Evolutionary conservation across 2,329 filamentous ascomycete genomes (phyloP).

Genomic region (Hypoxylon sp.): DNA sequence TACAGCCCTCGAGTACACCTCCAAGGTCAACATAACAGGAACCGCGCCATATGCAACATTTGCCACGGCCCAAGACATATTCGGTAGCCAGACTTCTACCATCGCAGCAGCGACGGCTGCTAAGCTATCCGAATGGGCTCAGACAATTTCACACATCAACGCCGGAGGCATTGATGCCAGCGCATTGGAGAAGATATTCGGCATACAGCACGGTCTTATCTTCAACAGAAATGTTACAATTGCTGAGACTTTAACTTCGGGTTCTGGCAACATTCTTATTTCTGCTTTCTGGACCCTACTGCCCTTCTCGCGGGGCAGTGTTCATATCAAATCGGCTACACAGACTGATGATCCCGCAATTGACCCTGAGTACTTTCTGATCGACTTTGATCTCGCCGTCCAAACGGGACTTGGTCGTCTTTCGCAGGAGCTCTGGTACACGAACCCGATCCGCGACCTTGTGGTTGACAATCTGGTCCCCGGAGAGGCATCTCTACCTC

Average conservation of each 20-base stretch:
- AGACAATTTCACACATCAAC: slow-evolving; percentile 49
- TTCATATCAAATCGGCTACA: slow-evolving; percentile 58
- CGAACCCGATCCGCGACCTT: slow-evolving; percentile 47
- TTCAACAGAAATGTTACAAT: slow-evolving; percentile 63
- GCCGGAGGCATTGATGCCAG: slow-evolving; percentile 50
- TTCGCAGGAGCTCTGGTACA: slow-evolving; percentile 54
- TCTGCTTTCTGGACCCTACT: slow-evolving; percentile 59
- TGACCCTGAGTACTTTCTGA: slow-evolving; percentile 56
- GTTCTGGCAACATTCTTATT: slow-evolving; percentile 52
- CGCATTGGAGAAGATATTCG: slow-evolving; percentile 59
- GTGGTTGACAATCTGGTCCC: slow-evolving; percentile 46
- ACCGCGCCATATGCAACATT: slow-evolving; percentile 55
- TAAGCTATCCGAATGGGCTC: slow-evolving; percentile 54
- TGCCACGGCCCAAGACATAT: slow-evolving; percentile 55
- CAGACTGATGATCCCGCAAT: slow-evolving; percentile 56
- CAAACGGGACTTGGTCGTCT: slow-evolving; percentile 52
- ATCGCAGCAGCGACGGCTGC: slow-evolving; percentile 49
- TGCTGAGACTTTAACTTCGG: slow-evolving; percentile 62
- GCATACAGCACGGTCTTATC: slow-evolving; percentile 64
- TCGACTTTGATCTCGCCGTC: slow-evolving; percentile 56
- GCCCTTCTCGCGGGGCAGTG: slow-evolving; percentile 59
- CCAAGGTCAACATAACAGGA: slow-evolving; percentile 43
- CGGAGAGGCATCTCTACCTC: slow-evolving; percentile 46
- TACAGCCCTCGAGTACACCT: slow-evolving; percentile 48
- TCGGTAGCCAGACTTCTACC: slow-evolving; percentile 49